phyloP scores from a whole-genome alignment of 768 basidiomycete species.

The Pleurotus tuoliensis region DNA sequence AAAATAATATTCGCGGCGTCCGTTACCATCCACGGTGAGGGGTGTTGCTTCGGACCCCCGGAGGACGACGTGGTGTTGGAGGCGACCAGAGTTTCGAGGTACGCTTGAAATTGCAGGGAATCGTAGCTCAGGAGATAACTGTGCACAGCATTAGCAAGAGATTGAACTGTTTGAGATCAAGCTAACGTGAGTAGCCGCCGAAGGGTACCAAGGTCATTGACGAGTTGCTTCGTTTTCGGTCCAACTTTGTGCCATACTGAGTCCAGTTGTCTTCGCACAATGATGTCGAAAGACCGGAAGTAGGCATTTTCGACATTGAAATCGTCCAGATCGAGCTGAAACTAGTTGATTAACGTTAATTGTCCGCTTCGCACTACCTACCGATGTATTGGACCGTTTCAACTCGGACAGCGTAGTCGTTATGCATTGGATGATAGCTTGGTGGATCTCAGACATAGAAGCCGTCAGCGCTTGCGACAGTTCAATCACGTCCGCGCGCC shows the following conservation, averaged over 20 bases:
- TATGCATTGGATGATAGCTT: slow-evolving; percentile 93
- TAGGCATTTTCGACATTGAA: slow-evolving; percentile 90
- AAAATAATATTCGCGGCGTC: slow-evolving; percentile 90
- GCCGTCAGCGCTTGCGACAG: slow-evolving; percentile 83
- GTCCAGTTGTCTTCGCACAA: slow-evolving; percentile 87
- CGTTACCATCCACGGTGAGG: slow-evolving; percentile 87
- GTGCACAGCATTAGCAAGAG: neutral
- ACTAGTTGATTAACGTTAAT: neutral
- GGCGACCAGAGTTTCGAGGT: slow-evolving; percentile 82
- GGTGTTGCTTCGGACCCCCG: slow-evolving; percentile 59
- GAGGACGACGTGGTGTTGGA: slow-evolving; percentile 42
- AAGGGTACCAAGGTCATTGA: slow-evolving; percentile 81
- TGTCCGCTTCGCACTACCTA: slow-evolving; percentile 33
- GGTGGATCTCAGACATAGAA: slow-evolving; percentile 89
- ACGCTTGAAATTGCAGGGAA: slow-evolving; percentile 84
- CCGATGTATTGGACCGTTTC: slow-evolving; percentile 74
- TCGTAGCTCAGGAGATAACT: slow-evolving; percentile 91
- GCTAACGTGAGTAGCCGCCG: slow-evolving; percentile 77
- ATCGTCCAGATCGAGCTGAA: slow-evolving; percentile 91
- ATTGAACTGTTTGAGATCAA: neutral
- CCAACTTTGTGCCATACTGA: slow-evolving; percentile 97
- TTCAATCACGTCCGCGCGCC: slow-evolving; percentile 89
- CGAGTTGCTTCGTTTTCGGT: slow-evolving; percentile 86
- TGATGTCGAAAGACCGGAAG: slow-evolving; percentile 86
- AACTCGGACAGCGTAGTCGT: slow-evolving; percentile 83